phyloP scores from a whole-genome alignment of 441 rosid genomes.

The Hura crepitans region DNA sequence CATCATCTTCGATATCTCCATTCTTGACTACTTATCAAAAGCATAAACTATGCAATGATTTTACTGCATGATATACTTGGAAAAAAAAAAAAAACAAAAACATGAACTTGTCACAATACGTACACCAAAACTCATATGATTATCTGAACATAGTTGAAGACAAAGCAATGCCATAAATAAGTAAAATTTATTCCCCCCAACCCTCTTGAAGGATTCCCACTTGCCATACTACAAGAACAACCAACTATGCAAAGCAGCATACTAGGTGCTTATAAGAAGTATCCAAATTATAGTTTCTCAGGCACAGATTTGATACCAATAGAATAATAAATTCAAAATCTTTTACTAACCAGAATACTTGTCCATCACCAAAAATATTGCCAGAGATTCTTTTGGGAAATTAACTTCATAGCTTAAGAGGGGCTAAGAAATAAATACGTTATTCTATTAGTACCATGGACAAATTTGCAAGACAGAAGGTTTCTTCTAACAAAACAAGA shows the following conservation, averaged over 20 bases:
- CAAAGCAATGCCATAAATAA: not conserved
- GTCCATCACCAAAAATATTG: not conserved
- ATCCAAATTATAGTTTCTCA: not conserved
- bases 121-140: not conserved
- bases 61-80: too few species aligned
- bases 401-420: not conserved
- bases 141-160: not conserved
- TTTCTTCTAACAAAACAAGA: not conserved
- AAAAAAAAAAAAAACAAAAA: not conserved
- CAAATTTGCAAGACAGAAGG: not conserved
- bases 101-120: not conserved
- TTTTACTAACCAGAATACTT: not conserved
- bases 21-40: constrained; percentile 16
- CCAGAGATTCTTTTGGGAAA: not conserved
- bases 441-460: not conserved
- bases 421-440: not conserved
- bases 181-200: not conserved
- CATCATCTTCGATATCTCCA: constrained; percentile 41
- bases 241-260: too few species aligned
- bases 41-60: not conserved
- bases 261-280: not conserved
- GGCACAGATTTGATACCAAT: not conserved
- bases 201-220: not conserved
- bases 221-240: not conserved
- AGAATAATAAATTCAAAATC: not conserved